Evolutionary conservation across 345 rosid species (phyloP).

Genomic region (Eutrema japonicum): DNA sequence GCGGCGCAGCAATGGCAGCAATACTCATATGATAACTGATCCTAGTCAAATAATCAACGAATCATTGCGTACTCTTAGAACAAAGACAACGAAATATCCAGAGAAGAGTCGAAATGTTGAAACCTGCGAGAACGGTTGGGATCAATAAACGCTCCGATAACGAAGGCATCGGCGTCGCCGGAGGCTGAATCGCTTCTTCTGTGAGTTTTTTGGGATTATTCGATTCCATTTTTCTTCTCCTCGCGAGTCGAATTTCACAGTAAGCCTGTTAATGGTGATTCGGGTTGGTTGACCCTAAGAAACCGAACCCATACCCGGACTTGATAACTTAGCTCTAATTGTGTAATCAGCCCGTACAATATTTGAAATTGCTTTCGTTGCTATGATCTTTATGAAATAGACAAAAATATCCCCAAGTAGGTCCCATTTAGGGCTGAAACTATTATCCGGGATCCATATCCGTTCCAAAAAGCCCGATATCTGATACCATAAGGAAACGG

Average conservation of each 20-base stretch:
- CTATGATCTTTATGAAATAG: background rate
- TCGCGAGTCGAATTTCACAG: background rate
- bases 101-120: conserved; percentile 1
- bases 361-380: background rate
- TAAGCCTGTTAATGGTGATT: conserved; percentile 1
- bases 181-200: conserved; percentile 22
- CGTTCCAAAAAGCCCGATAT: too few species aligned
- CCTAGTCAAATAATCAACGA: background rate
- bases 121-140: conserved; percentile 76
- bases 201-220: conserved; percentile 33
- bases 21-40: background rate
- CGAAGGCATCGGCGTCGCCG: conserved; percentile 39
- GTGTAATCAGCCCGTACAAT: background rate
- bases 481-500: too few species aligned
- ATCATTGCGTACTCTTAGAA: background rate
- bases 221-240: conserved; percentile 46
- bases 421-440: too few species aligned
- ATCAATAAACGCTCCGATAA: conserved; percentile 55
- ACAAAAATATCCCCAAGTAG: background rate
- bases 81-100: background rate
- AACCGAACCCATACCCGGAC: conserved; percentile 13
- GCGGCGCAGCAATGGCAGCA: background rate
- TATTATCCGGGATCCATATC: too few species aligned
- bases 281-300: conserved; percentile 17
- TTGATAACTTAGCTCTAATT: background rate